Base-by-base conservation (phyloP, 805 yeast species). In the Teunomyces gatunensis region DNA sequence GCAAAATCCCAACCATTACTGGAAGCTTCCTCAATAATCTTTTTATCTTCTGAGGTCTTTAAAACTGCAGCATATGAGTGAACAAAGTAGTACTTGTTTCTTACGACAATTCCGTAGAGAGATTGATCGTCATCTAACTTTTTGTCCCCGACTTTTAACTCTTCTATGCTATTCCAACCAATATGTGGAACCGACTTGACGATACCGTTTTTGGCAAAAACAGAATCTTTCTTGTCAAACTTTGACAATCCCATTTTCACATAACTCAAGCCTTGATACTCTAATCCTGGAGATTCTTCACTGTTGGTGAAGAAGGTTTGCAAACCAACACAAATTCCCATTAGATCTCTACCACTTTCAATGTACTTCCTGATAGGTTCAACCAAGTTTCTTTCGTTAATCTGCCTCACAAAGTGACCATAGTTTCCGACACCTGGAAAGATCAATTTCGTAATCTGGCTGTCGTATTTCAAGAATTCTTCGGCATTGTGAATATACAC, bases 311-410 rank as follows among this genome's bases (percentile, higher is more conserved):
- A 89, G 32, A 94, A 74, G 1, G 96, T 77, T 65, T 94, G 99
- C 47, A 94, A 73, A 6, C 99, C 99, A 37, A 94, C 98, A 71
- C 99, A 94, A 52, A 94, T 89, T 5, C 99, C 99, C 96, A 94
- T 89, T 25, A 94, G 69, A 12, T 95, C 89, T 57, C 82, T 82
- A 1, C 96, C 97, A n/a, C 86, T 71, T 6, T 73, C 67, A 32
- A 91, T 83, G 58, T 89, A 90, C 39, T 77, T 65, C 45, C 68
- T 70, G 21, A 95, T 69, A 0, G 95, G 96, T 32, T 71, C 77
- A 11, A 75, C 81, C 50, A 92, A 81, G 0, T 83, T 80, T 48
- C 86, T 77, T 3, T 72, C 71, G 41, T 73, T 74, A 40, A 94
- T 66, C 56, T 86, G 82, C 45, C 80, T 80, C 51, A 91, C 90